phyloP scores from a whole-genome alignment of 768 basidiomycete genomes.

The Lanmaoa rubissima region DNA sequence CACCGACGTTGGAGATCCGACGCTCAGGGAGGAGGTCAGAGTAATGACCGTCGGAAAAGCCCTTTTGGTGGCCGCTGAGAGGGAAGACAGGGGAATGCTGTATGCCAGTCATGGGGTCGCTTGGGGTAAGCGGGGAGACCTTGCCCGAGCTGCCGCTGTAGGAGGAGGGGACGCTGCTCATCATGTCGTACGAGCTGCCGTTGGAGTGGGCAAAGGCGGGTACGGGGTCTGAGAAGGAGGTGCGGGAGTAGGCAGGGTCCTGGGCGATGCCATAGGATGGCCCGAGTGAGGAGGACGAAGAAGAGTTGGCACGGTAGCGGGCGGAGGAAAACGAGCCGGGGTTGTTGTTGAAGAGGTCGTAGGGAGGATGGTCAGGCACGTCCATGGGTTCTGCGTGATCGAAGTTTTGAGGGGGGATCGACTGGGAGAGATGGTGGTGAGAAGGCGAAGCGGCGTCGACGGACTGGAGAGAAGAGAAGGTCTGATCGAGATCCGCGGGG shows the following conservation, averaged over 20 bases:
- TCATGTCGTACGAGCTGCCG: slow-evolving; percentile 61
- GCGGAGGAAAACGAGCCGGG: slow-evolving; percentile 48
- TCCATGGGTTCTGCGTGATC: slow-evolving; percentile 57
- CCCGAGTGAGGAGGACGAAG: slow-evolving; percentile 68
- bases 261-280: slow-evolving; percentile 51
- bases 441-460: slow-evolving; percentile 37
- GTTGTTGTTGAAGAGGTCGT: slow-evolving; percentile 62
- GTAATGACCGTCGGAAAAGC: slow-evolving; percentile 55
- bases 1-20: slow-evolving; percentile 46
- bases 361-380: slow-evolving; percentile 54
- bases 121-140: slow-evolving; percentile 73
- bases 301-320: slow-evolving; percentile 70
- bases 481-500: slow-evolving; percentile 55
- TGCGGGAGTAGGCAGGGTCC: slow-evolving; percentile 58
- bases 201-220: slow-evolving; percentile 54
- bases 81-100: slow-evolving; percentile 56
- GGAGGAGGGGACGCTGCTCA: slow-evolving; percentile 59
- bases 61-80: slow-evolving; percentile 44
- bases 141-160: slow-evolving; percentile 62
- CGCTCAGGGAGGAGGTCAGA: slow-evolving; percentile 61
- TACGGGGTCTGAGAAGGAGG: slow-evolving; percentile 58
- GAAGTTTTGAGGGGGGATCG: slow-evolving; percentile 41
- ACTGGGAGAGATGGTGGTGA: slow-evolving; percentile 34
- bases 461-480: slow-evolving; percentile 48
- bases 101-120: slow-evolving; percentile 56